Base-by-base conservation (phyloP, 306 rosid genomes). In the Trichosanthes cucumerina region DNA sequence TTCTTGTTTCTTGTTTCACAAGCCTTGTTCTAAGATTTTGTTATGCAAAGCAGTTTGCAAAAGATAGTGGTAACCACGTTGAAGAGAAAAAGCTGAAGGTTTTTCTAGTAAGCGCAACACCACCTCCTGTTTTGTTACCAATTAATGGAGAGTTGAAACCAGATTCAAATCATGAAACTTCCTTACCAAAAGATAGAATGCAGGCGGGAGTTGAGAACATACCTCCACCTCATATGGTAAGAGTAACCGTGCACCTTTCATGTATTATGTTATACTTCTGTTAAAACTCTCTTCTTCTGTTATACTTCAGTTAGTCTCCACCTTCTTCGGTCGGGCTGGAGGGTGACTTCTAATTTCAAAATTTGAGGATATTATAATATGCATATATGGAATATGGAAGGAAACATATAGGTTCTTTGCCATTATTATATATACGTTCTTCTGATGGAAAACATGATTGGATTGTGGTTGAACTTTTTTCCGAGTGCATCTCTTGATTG, bases 61-160 rank as follows among this genome's bases (percentile, higher is more conserved):
- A 86, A 84, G 97, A 83, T 54, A 82, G 88, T 70, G 93, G 90
- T 50, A 91, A 82, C 73, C 82, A 85, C 79, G 49, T 92, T 64
- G 97, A 88, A 82, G 99, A 92, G 88, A 92, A 81, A 93, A 95
- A 91, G 85, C 80, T 95, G 47, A 88, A 81, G 81, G 99, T 95
- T 58, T 76, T 86, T 81, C 93, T 95, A 38, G 76, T 83, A 66
- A 88, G 84, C 80, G 87, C 96, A 16, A 79, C 91, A 49, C 80
- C 90, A 75, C 86, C 97, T 10, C 97, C 97, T 4, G 90, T 86
- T 62, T 86, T 87, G 88, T 83, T 86, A 73, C 90, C 92, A 6
- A 81, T 80, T 60, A 92, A 95, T 78, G 96, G 91, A 69, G 97
- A 83, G 49, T 28, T 47, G 47, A 92, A 92, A 87, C 92, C 85